These are phyloP conservation scores for Coemansia sp. DNA, from an alignment of 192 early-diverging fungal genomes.

Conservation along the genomic window DNA sequence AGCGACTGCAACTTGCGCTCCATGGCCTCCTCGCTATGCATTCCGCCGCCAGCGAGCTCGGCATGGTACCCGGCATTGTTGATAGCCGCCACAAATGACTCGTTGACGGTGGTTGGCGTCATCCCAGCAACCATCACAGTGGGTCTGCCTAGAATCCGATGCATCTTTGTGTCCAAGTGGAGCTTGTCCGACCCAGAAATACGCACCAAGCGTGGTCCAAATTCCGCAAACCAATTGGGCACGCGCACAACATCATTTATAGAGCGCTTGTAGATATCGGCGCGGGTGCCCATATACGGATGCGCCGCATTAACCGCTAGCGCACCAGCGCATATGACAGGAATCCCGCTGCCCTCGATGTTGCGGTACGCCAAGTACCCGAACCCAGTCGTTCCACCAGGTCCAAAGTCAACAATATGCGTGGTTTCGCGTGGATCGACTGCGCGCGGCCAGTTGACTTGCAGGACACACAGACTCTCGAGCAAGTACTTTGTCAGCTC, in stretches of 20 bases:
- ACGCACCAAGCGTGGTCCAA: conserved; percentile 81
- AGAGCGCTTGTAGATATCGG: conserved; percentile 72
- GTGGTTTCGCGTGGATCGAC: conserved; percentile 62
- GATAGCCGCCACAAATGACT: conserved; percentile 78
- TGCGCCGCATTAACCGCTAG: conserved; percentile 21
- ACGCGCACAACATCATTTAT: conserved; percentile 71
- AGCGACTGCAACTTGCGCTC: conserved; percentile 73
- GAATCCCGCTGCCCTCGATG: conserved; percentile 84
- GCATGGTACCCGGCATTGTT: conserved; percentile 90
- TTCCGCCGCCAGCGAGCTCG: conserved; percentile 90
- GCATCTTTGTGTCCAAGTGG: conserved; percentile 87
- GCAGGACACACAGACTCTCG: conserved; percentile 65
- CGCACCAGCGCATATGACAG: conserved; percentile 39
- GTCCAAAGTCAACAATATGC: conserved; percentile 95
- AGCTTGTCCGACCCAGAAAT: conserved; percentile 59
- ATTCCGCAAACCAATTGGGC: conserved; percentile 83
- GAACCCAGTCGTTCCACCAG: conserved; percentile 82
- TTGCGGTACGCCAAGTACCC: conserved; percentile 82
- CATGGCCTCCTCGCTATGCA: conserved; percentile 74
- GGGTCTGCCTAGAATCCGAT: conserved; percentile 79
- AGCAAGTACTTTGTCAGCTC: conserved; percentile 69
- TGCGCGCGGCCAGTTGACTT: conserved; percentile 63
- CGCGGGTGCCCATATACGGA: conserved; percentile 69
- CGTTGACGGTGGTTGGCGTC: conserved; percentile 85
- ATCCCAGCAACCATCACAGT: conserved; percentile 96